Percentiles rank a stretch among this genome's conserved stretches.
These are phyloP conservation scores for Calamus simplicifolius DNA, from an alignment of 176 grass and related monocot species.

Conservation along the genomic window DNA sequence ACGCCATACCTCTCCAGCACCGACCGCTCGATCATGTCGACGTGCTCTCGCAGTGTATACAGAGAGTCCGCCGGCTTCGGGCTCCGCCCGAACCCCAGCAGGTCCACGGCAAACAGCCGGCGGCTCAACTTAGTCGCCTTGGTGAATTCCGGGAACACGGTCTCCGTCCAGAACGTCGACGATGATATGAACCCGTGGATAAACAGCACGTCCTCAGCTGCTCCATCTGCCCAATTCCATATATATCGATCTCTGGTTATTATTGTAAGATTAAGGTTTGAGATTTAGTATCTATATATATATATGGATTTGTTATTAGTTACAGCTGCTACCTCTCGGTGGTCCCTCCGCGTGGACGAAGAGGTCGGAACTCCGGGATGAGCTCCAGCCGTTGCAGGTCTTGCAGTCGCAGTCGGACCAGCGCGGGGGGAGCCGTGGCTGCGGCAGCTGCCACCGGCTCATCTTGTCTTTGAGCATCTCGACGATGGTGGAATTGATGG, in stretches of 20 bases:
- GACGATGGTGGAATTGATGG: constrained; percentile 47
- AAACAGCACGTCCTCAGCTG: constrained; percentile 59
- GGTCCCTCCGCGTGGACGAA: constrained; percentile 72
- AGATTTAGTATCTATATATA: no score
- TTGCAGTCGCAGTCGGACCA: constrained; percentile 99
- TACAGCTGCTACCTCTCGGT: constrained; percentile 34
- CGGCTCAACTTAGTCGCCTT: constrained; percentile 23
- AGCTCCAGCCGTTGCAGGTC: constrained; percentile 77
- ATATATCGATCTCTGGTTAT: not conserved
- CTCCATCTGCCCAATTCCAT: not conserved
- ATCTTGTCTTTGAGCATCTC: constrained; percentile 87
- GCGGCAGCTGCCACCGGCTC: constrained; percentile 22
- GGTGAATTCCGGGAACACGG: constrained; percentile 76
- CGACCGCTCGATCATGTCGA: constrained; percentile 87
- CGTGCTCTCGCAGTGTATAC: constrained; percentile 78
- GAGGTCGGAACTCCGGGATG: constrained; percentile 27
- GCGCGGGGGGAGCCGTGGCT: constrained; percentile 29
- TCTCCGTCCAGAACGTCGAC: constrained; percentile 91
- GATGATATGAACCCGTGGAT: constrained; percentile 98
- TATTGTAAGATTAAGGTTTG: not conserved
- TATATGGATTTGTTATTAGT: not conserved
- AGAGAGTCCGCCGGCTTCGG: constrained; percentile 90
- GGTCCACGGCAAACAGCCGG: constrained; percentile 78
- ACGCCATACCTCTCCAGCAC: constrained; percentile 58
- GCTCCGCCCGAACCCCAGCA: constrained; percentile 85